These are phyloP conservation scores for Entonaema liquescens DNA, from an alignment of 495 filamentous ascomycete species.

Conservation along the genomic window DNA sequence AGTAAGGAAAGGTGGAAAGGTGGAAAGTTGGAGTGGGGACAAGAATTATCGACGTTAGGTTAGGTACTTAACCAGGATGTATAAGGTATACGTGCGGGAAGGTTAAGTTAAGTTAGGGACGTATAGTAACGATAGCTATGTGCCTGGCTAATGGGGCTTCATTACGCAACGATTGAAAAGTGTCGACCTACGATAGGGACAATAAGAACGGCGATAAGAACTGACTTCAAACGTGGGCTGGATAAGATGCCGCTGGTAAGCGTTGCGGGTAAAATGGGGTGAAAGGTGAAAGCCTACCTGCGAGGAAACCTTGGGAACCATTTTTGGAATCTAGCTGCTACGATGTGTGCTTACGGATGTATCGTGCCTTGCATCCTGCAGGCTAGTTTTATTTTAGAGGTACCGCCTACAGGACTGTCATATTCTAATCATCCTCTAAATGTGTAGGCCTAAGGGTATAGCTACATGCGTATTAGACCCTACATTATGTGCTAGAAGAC, in stretches of 20 bases:
- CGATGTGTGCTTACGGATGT: slow-evolving; percentile 20
- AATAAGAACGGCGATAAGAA: slow-evolving; percentile 17
- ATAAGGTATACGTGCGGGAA: too few relatives aligned
- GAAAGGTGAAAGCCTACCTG: slow-evolving; percentile 1
- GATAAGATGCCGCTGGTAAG: slow-evolving; percentile 29
- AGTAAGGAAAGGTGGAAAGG: not conserved
- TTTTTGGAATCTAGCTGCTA: slow-evolving; percentile 1
- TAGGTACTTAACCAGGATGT: too few relatives aligned
- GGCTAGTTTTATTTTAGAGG: slow-evolving; percentile 20
- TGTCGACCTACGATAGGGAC: slow-evolving; percentile 1
- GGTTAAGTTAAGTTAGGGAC: too few relatives aligned
- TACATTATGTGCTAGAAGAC: too few relatives aligned
- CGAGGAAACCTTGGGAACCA: not conserved
- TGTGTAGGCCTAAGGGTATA: not conserved
- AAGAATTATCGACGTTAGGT: not conserved
- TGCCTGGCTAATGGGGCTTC: slow-evolving; percentile 19
- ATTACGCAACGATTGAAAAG: not conserved
- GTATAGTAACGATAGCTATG: not conserved
- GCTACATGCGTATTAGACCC: too few relatives aligned
- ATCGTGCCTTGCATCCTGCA: slow-evolving; percentile 44
- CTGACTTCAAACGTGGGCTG: not conserved
- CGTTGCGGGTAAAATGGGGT: slow-evolving; percentile 25
- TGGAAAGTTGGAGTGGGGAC: slow-evolving; percentile 13
- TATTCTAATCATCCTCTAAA: not conserved
- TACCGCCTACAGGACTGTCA: slow-evolving; percentile 9